Evolutionary conservation across 345 rosid genomes (phyloP).

Genomic region (Nephelium lappaceum): DNA sequence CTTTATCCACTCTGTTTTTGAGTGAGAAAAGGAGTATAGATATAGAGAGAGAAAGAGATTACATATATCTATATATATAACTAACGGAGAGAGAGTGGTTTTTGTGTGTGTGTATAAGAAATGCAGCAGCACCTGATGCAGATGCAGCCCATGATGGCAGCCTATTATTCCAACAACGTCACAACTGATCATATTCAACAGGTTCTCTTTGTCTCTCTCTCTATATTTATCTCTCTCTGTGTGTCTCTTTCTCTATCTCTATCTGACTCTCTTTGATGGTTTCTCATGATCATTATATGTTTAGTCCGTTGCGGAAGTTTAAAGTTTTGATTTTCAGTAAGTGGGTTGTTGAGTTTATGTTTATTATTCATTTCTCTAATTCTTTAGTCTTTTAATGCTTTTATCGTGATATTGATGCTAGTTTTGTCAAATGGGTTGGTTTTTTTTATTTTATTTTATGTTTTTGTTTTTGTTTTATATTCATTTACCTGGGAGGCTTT

Average conservation of each 20-base stretch:
- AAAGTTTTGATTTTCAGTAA: not conserved
- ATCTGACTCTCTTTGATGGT: not conserved
- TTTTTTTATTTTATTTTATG: conserved; percentile 12
- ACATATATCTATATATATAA: not conserved
- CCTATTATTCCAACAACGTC: conserved; percentile 99
- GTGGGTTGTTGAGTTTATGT: not conserved
- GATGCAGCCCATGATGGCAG: conserved; percentile 99
- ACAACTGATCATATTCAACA: conserved; percentile 99
- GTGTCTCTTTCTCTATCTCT: conserved; percentile 4
- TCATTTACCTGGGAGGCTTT: not conserved
- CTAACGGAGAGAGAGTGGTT: conserved; percentile 8
- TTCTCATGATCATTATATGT: not conserved
- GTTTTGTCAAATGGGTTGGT: conserved; percentile 20
- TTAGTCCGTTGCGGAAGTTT: not conserved
- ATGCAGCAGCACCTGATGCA: conserved; percentile 99
- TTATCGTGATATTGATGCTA: not conserved
- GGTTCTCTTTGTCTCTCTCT: conserved; percentile 52
- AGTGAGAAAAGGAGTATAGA: conserved; percentile 19
- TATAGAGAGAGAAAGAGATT: conserved; percentile 25
- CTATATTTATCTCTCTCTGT: not conserved
- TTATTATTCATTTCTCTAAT: not conserved
- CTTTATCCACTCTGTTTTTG: conserved; percentile 17
- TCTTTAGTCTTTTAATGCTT: not conserved
- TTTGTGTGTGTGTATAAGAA: conserved; percentile 48
- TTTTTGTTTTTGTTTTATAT: not conserved